Conservation (phyloP, 2,329 filamentous ascomycete species). For the Byssoonygena ceratinophila region DNA sequence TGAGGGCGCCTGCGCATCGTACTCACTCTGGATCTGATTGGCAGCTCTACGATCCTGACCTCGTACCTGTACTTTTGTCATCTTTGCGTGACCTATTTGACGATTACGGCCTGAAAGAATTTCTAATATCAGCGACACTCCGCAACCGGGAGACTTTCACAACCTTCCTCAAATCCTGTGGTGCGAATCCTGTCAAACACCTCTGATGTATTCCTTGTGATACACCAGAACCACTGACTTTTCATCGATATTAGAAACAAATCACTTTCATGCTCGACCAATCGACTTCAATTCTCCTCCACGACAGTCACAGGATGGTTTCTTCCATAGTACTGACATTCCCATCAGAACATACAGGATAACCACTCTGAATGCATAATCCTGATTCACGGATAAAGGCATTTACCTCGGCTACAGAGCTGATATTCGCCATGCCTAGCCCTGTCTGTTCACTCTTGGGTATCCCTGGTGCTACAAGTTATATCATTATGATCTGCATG, state of each 20-base stretch:
- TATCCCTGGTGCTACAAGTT: neutral
- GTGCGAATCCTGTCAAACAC: slow-evolving; percentile 35
- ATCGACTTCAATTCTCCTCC: slow-evolving; percentile 36
- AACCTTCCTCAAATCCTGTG: slow-evolving; percentile 47
- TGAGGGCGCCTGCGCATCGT: neutral
- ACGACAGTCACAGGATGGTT: slow-evolving; percentile 36
- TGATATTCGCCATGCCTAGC: neutral
- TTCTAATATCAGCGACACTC: slow-evolving; percentile 52
- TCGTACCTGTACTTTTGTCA: slow-evolving; percentile 47
- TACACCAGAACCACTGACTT: slow-evolving; percentile 12
- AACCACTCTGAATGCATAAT: neutral
- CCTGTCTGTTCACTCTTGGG: neutral
- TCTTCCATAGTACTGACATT: slow-evolving; percentile 38
- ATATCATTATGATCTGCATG: neutral
- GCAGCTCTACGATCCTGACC: slow-evolving; percentile 52
- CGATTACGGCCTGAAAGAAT: slow-evolving; percentile 40
- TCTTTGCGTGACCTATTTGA: slow-evolving; percentile 49
- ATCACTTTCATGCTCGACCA: slow-evolving; percentile 29
- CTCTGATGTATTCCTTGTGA: neutral
- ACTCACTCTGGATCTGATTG: slow-evolving; percentile 4
- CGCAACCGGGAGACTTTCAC: slow-evolving; percentile 54
- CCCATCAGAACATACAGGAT: slow-evolving; percentile 33
- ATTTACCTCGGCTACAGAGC: neutral
- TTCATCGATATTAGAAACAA: slow-evolving; percentile 22
- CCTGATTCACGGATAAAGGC: neutral